phyloP scores from a whole-genome alignment of 495 filamentous ascomycete genomes.

The Penicillium lividum region DNA sequence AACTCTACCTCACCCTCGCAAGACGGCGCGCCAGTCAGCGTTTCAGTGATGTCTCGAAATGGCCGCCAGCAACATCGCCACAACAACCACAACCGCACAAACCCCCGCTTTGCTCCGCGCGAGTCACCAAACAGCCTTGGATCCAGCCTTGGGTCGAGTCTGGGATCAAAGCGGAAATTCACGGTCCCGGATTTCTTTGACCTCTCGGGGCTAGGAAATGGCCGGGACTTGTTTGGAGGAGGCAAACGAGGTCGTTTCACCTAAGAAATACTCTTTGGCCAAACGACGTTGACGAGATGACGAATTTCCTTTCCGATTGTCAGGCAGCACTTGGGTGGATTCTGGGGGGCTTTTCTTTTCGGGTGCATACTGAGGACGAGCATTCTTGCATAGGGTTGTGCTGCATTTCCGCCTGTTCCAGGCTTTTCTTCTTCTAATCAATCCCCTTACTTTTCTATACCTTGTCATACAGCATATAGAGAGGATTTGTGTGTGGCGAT shows the following conservation, averaged over 20 bases:
- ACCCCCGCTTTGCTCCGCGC: constrained; percentile 43
- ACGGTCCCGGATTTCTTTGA: constrained; percentile 82
- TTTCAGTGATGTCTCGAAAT: constrained; percentile 55
- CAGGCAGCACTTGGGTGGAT: constrained; percentile 36
- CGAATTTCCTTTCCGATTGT: constrained; percentile 43
- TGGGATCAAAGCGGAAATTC: constrained; percentile 77
- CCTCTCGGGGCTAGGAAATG: constrained; percentile 64
- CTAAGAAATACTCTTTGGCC: constrained; percentile 37
- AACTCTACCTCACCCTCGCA: constrained; percentile 30
- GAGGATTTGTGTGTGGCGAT: constrained; percentile 39
- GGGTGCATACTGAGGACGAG: constrained; percentile 44
- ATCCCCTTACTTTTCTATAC: constrained; percentile 16
- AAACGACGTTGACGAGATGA: constrained; percentile 41
- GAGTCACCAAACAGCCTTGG: constrained; percentile 56
- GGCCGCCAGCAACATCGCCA: constrained; percentile 54
- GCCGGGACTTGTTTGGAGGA: constrained; percentile 65
- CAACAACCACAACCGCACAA: constrained; percentile 42
- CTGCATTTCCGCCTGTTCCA: constrained; percentile 20
- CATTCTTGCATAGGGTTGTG: constrained; percentile 37
- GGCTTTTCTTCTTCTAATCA: constrained; percentile 12
- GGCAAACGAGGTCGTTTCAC: constrained; percentile 72
- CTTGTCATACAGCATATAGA: constrained; percentile 43
- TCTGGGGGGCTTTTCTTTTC: constrained; percentile 28
- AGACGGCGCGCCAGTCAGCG: constrained; percentile 45
- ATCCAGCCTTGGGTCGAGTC: constrained; percentile 53